phyloP scores from a whole-genome alignment of 129 eudicot genomes.

The Arctium lappa region DNA sequence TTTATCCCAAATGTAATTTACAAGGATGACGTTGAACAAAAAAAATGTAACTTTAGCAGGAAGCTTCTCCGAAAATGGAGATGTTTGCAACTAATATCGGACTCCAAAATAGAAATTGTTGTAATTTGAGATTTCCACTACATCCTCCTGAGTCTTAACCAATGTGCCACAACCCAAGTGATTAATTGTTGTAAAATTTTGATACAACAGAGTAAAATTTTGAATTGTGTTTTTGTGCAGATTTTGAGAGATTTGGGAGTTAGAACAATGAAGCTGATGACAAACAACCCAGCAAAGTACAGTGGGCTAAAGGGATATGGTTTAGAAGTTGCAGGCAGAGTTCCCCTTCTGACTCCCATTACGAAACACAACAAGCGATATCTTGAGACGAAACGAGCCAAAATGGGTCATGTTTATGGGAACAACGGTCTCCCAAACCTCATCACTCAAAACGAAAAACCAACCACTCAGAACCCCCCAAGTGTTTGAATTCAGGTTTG shows the following conservation, averaged over 20 bases:
- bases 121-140: too few relatives aligned
- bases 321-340: slow-evolving; percentile 76
- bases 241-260: slow-evolving; percentile 95
- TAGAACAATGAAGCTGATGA: slow-evolving; percentile 92
- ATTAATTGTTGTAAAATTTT: too few relatives aligned
- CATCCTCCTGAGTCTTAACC: too few relatives aligned
- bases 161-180: too few relatives aligned
- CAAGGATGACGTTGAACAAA: too few relatives aligned
- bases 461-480: slow-evolving; percentile 27
- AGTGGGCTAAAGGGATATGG: slow-evolving; percentile 96
- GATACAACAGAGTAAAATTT: too few relatives aligned
- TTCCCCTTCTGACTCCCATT: slow-evolving; percentile 80
- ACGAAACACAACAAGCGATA: slow-evolving; percentile 85
- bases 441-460: slow-evolving; percentile 33
- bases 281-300: slow-evolving; percentile 95
- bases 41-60: too few relatives aligned
- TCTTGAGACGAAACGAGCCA: slow-evolving; percentile 82
- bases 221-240: slow-evolving; percentile 42
- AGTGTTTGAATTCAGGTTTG: slow-evolving; percentile 15
- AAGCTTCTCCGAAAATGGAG: too few relatives aligned
- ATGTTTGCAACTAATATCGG: too few relatives aligned
- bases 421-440: slow-evolving; percentile 43
- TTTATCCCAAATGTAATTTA: too few relatives aligned
- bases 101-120: too few relatives aligned
- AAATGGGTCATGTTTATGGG: slow-evolving; percentile 92